These are phyloP conservation scores for Kuraishia hungarica DNA, from an alignment of 805 yeast species.

Conservation along the genomic window DNA sequence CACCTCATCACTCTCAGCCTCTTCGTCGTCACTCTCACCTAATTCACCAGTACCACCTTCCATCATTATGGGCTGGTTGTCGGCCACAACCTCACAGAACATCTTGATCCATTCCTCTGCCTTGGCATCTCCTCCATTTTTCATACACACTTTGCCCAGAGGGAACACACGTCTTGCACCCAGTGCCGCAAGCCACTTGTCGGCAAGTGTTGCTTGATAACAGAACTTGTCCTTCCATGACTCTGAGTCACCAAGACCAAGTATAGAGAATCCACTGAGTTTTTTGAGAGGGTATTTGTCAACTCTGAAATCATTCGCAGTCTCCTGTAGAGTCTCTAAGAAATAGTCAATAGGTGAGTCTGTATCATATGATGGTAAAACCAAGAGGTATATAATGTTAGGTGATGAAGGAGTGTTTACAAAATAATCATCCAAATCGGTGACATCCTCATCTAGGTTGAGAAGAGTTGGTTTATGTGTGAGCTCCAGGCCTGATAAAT, in stretches of 20 bases:
- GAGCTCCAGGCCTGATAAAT: slow-evolving; percentile 21
- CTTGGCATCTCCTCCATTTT: slow-evolving; percentile 50
- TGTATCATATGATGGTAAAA: slow-evolving; percentile 85
- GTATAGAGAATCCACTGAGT: slow-evolving; percentile 72
- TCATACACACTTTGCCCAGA: slow-evolving; percentile 75
- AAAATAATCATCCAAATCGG: slow-evolving; percentile 79
- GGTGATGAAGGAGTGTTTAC: slow-evolving; percentile 45
- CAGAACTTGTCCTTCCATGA: slow-evolving; percentile 82
- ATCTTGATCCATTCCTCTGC: slow-evolving; percentile 61
- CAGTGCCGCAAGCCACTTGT: slow-evolving; percentile 64
- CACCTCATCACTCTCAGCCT: slow-evolving; percentile 12
- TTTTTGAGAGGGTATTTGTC: slow-evolving; percentile 70
- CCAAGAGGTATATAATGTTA: slow-evolving; percentile 56
- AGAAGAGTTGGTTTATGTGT: slow-evolving; percentile 40
- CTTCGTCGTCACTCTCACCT: slow-evolving; percentile 9
- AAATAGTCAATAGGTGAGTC: slow-evolving; percentile 90
- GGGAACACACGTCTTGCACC: slow-evolving; percentile 88
- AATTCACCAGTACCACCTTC: slow-evolving; percentile 35
- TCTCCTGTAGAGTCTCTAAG: slow-evolving; percentile 70
- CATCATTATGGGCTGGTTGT: slow-evolving; percentile 55
- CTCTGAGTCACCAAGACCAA: slow-evolving; percentile 85
- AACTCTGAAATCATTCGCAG: slow-evolving; percentile 76
- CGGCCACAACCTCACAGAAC: slow-evolving; percentile 53
- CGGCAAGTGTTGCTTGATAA: slow-evolving; percentile 73
- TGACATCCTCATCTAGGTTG: slow-evolving; percentile 72